These are phyloP conservation scores for Trichosporon sp. DNA, from an alignment of 1,284 basidiomycete genomes.

Conservation along the genomic window DNA sequence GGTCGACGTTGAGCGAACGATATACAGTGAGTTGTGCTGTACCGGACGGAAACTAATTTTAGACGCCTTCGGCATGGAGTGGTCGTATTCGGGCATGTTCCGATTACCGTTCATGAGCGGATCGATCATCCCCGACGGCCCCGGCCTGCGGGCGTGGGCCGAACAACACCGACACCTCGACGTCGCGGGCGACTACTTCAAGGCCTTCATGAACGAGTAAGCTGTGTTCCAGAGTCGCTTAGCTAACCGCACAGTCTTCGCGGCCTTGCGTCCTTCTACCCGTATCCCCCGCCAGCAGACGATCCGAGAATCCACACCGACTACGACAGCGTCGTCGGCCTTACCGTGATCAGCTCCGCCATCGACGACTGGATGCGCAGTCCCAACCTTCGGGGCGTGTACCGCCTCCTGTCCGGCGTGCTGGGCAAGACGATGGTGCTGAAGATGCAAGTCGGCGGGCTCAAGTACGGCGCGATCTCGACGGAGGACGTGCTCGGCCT, in stretches of 20 bases:
- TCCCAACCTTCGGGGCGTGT: constrained; percentile 6
- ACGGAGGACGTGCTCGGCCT: background rate
- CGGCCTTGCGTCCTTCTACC: background rate
- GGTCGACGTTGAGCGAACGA: constrained; percentile 2
- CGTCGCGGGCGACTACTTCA: constrained; percentile 18
- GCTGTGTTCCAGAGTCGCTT: background rate
- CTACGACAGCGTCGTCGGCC: background rate
- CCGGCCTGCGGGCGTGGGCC: background rate
- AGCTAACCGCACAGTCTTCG: background rate
- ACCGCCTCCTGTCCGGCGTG: constrained; percentile 6
- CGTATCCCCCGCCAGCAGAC: background rate
- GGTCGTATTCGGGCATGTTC: constrained; percentile 19
- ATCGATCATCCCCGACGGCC: background rate
- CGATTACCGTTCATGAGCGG: constrained; percentile 2
- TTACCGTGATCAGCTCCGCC: background rate
- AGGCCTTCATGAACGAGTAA: constrained; percentile 13
- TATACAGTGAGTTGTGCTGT: constrained; percentile 9
- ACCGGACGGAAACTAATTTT: background rate
- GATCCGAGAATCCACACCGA: constrained; percentile 2
- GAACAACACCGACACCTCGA: constrained; percentile 10
- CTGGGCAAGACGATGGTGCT: constrained; percentile 17
- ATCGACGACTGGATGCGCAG: constrained; percentile 16
- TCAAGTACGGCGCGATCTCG: constrained; percentile 5
- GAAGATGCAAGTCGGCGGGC: background rate
- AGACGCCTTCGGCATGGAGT: constrained; percentile 18